Evolutionary conservation across 2,329 filamentous ascomycete genomes (phyloP), one percentile per base, ranked within the genome.

Genomic region (Penicillium polonicum): DNA sequence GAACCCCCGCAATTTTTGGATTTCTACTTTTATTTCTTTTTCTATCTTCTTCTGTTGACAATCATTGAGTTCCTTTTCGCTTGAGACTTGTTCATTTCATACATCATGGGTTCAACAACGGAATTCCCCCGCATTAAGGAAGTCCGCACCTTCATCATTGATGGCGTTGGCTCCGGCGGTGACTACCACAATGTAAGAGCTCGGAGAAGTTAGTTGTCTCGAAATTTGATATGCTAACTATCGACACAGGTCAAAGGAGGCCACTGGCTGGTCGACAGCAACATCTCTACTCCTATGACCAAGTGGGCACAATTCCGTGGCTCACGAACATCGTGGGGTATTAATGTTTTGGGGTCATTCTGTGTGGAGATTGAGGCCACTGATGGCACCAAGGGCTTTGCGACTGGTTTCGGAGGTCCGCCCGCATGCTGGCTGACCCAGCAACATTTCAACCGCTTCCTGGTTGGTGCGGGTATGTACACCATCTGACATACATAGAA

Each of bases 361-460:
- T 89, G 92, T 67, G 84, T 97, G 8, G 92, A 96, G 76, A 86
- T 97, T 55, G 91, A 96, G 75, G 89, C 90, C 17, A 88, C 85
- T 8, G 91, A 97, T 79, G 92, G 92, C 64, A 94, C 90, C n/a
- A 89, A 93, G 66, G 92, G 92, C 38, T 94, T 96, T 73, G 92
- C 92, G 3, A 97, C 92, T 29, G 92, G 92, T 17, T 97, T 97
- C 71, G 92, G 92, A 72, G 92, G 92, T 1, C 92, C 92, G 17
- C 92, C 92, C 35, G 92, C 90, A 38, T 96, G 92, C 79, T 97
- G 92, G 92, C 84, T 97, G 51, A 89, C 94, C 42, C 89, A 93
- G 70, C 89, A 95, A 76, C 92, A 97, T 78, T 96, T 97, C 73
- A 89, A 94, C 76, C 85, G 92, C 61, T 97, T 97, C 82, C 79